Evolutionary conservation across 352 stramenopile genomes (phyloP), one percentile per base, ranked within the genome.

Genomic region (Pelagophyceae sp.): DNA sequence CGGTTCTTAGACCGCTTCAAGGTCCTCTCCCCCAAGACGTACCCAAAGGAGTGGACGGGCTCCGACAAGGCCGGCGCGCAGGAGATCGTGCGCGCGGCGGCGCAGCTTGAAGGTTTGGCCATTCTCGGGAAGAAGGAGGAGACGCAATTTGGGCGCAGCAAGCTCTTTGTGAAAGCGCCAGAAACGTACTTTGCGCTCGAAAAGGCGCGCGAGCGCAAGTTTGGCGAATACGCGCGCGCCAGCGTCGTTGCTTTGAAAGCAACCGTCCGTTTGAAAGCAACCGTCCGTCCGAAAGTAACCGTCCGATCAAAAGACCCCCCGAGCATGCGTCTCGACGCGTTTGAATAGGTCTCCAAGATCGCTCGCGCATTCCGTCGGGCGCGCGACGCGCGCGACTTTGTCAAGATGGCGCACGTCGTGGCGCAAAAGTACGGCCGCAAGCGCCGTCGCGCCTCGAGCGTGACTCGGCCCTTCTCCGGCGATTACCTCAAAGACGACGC

Each of bases 151-250:
- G 91, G 91, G 71, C 93, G 94, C 76, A 87, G 88, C 1, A 96
- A 95, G 88, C 84, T 96, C 27, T 96, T 96, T 67, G 93, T 96
- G 65, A 89, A 92, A 70, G 92, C 89, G 2, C 90, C 91, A 0
- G 90, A 94, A 80, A 93, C 86, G 1, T 93, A 94, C 79, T 95
- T 95, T 76, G 86, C 89, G 35, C 80, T 96, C 17, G 91, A 96
- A 78, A 93, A 93, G 72, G 74, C 94, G 23, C 85, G 91, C 27
- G 89, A 95, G 54, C 86, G 90, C 51, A 91, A 88, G 67, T 86
- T 94, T 33, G 86, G 87, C 0, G 88, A 83, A 6, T 94, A 88
- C 76, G 89, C 70, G 38, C n/a, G n/a, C n/a, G n/a, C n/a, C n/a
- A n/a, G n/a, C n/a, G n/a, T n/a, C n/a, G n/a, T n/a, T n/a, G n/a